Conservation (phyloP, 768 basidiomycete species). For the Hypholoma sublateritium region DNA sequence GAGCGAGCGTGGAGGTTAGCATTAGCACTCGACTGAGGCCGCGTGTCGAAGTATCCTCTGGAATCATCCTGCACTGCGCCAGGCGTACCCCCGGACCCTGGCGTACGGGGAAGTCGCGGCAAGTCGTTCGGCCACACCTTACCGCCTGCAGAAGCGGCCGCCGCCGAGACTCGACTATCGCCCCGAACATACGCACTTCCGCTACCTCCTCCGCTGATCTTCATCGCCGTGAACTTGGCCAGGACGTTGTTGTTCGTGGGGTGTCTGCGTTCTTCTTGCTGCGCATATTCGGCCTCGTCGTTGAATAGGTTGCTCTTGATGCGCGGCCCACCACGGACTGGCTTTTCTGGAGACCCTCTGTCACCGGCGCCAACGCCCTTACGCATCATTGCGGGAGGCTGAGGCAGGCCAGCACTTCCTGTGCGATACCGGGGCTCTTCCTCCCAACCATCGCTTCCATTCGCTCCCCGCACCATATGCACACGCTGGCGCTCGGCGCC, state of each 20-base stretch:
- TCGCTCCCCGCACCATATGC: slow-evolving; percentile 6
- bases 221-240: slow-evolving; percentile 13
- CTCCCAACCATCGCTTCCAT: slow-evolving; percentile 5
- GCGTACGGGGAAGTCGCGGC: slow-evolving; percentile 31
- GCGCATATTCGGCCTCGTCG: slow-evolving; percentile 13
- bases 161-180: slow-evolving; percentile 11
- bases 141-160: slow-evolving; percentile 7
- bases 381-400: slow-evolving; percentile 24
- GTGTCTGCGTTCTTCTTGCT: background rate
- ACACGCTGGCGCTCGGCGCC: slow-evolving; percentile 3
- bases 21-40: slow-evolving; percentile 6
- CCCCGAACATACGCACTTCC: slow-evolving; percentile 6
- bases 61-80: slow-evolving; percentile 10
- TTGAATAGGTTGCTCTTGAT: slow-evolving; percentile 16
- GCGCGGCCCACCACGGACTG: slow-evolving; percentile 12
- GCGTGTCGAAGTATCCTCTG: slow-evolving; percentile 22
- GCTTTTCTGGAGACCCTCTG: slow-evolving; percentile 4
- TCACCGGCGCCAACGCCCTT: slow-evolving; percentile 1
- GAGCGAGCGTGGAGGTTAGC: background rate
- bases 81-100: slow-evolving; percentile 23
- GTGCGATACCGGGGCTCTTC: slow-evolving; percentile 2
- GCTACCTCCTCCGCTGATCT: slow-evolving; percentile 10
- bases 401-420: slow-evolving; percentile 17
- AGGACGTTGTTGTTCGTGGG: slow-evolving; percentile 1
- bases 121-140: slow-evolving; percentile 27